Evolutionary conservation across 176 grass and related monocot genomes (phyloP), one percentile per base, ranked within the genome.

Genomic region (Oryza glaberrima): DNA sequence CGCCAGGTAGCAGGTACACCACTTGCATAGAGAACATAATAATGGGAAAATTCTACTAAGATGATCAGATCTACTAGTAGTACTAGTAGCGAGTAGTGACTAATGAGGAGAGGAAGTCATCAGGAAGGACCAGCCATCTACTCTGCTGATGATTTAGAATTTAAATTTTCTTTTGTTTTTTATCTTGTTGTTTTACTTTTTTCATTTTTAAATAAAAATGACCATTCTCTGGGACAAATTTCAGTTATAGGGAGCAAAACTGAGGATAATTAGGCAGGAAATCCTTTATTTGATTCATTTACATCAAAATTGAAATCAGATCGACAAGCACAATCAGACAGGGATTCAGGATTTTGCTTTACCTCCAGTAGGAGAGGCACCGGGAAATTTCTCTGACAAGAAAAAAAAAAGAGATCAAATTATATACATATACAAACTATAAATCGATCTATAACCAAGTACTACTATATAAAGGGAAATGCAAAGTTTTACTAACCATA

Each of bases 361-460:
- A 90, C 88, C 84, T 86, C 25, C 28, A 12, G 26, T 35, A 48
- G 87, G 87, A 49, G 79, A 84, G 20, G 75, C 51, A 16, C 84
- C 69, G 38, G 88, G 84, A 47, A 90, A 0, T 78, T 90, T 48
- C 32, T 83, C 88, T 86, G 84, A 69, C 26, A 26, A 26, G 26
- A 26, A 26, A 26, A 26, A 26, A 11, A 10, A 2, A 5, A 30
- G 30, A 67, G 1, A 56, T 5, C 1, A 32, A 30, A 60, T 28
- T 32, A 75, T 10, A 23, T 63, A 23, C 70, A 51, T 3, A 77
- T n/a, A 32, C 13, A 9, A 6, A 30, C 28, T 2, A 34, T 64
- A 44, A 25, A 23, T 36, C 8, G 56, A 7, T 40, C 12, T 17
- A 11, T 8, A 61, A 72, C n/a, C 11, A 28, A 17, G 12, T 14